Percentiles rank a stretch among this genome's conserved stretches.
Evolutionary conservation across 148 eudicot genomes (phyloP).

Genomic region (Camellia sinensis): DNA sequence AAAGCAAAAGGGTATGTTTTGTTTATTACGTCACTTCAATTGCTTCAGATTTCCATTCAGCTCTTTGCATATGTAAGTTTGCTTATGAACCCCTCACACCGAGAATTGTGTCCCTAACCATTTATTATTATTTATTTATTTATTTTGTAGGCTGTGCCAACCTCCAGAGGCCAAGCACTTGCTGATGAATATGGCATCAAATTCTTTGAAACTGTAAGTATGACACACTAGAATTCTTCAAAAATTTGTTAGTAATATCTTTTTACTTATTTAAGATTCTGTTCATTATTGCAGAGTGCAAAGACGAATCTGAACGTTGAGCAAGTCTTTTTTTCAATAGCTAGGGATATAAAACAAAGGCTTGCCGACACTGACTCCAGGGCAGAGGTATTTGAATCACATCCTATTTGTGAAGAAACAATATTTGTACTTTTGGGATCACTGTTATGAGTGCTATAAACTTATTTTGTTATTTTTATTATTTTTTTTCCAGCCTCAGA

Average conservation of each 20-base stretch:
- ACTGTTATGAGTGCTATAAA: background rate
- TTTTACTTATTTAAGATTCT: background rate
- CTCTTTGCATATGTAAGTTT: background rate
- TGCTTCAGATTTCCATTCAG: background rate
- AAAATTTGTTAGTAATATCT: background rate
- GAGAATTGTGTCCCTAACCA: background rate
- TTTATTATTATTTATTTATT: too few species aligned
- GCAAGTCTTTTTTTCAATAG: constrained; percentile 87
- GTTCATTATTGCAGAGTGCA: constrained; percentile 62
- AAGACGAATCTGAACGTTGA: constrained; percentile 86
- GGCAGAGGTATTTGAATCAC: constrained; percentile 50
- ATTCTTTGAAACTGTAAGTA: constrained; percentile 92
- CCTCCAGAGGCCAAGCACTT: constrained; percentile 87
- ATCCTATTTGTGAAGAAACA: background rate
- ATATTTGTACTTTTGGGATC: background rate
- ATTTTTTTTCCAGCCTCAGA: constrained; percentile 21
- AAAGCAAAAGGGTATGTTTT: constrained; percentile 59
- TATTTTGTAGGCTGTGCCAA: constrained; percentile 70
- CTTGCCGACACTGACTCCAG: constrained; percentile 70
- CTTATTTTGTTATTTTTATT: background rate
- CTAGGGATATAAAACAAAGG: constrained; percentile 86
- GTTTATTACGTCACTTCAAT: background rate
- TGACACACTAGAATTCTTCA: background rate
- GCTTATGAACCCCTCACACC: constrained; percentile 5
- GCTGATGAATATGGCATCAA: constrained; percentile 92